phyloP scores from a whole-genome alignment of 2,329 filamentous ascomycete species.

The Pyrenophora teres region DNA sequence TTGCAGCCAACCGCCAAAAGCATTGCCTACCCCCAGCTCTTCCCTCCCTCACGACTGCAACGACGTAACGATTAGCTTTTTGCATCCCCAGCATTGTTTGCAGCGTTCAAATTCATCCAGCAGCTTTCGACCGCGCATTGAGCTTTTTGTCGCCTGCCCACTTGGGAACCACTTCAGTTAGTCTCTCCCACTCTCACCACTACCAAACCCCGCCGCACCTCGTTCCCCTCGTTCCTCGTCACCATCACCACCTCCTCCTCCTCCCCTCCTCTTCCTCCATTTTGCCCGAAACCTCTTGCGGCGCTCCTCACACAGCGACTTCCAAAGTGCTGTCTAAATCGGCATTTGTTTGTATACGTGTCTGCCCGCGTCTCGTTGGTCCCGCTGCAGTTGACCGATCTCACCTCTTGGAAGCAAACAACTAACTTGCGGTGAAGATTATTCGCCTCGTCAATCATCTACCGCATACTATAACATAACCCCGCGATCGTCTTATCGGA shows the following conservation, averaged over 20 bases:
- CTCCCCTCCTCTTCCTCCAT: background rate
- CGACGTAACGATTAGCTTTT: slow-evolving; percentile 49
- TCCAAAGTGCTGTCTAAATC: slow-evolving; percentile 14
- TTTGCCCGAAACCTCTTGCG: background rate
- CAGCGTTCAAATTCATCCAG: slow-evolving; percentile 42
- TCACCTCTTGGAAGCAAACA: slow-evolving; percentile 38
- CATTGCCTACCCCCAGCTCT: slow-evolving; percentile 27
- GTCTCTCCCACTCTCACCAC: slow-evolving; percentile 10
- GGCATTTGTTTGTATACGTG: slow-evolving; percentile 40
- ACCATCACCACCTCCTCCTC: too few species aligned
- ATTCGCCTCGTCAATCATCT: slow-evolving; percentile 23
- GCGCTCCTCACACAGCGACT: slow-evolving; percentile 9
- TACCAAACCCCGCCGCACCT: background rate
- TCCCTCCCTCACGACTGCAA: slow-evolving; percentile 46
- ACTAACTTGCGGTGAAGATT: slow-evolving; percentile 42
- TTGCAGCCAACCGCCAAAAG: slow-evolving; percentile 40
- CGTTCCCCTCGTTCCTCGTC: too few species aligned
- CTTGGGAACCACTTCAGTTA: slow-evolving; percentile 24
- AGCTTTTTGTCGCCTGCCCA: slow-evolving; percentile 17
- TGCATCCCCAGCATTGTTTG: slow-evolving; percentile 47
- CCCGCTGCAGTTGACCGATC: slow-evolving; percentile 26
- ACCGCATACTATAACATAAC: slow-evolving; percentile 33
- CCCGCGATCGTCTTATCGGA: slow-evolving; percentile 32
- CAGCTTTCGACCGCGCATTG: slow-evolving; percentile 13
- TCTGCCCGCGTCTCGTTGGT: slow-evolving; percentile 33